phyloP scores from a whole-genome alignment of 176 grass and related monocot genomes.

The bread wheat (Triticum aestivum) region IWGSC_CS_RefSeq_v2.1 NC_057795.1:569964861-569965360 shows the following conservation, averaged over 20 bases:
- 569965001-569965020: conserved; percentile 92
- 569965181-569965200: not conserved
- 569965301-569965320: not conserved
- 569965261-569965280: not conserved
- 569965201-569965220: not conserved
- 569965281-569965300: not conserved
- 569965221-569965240: not conserved
- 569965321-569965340: not conserved
- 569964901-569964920: conserved; percentile 25
- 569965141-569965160: not conserved
- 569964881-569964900: conserved; percentile 10
- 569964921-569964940: not conserved
- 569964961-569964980: conserved; percentile 87
- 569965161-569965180: conserved; percentile 3
- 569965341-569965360: not conserved
- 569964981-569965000: conserved; percentile 68
- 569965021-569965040: conserved; percentile 86
- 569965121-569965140: not conserved
- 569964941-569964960: conserved; percentile 75
- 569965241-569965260: not conserved
- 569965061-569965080: conserved; percentile 49
- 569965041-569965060: conserved; percentile 67
- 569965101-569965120: conserved; percentile 1
- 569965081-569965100: conserved; percentile 13
- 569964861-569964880: conserved; percentile 19